These are phyloP conservation scores for Moesziomyces aphidis DNA, from an alignment of 1,284 basidiomycete species.

Conservation along the genomic window DNA sequence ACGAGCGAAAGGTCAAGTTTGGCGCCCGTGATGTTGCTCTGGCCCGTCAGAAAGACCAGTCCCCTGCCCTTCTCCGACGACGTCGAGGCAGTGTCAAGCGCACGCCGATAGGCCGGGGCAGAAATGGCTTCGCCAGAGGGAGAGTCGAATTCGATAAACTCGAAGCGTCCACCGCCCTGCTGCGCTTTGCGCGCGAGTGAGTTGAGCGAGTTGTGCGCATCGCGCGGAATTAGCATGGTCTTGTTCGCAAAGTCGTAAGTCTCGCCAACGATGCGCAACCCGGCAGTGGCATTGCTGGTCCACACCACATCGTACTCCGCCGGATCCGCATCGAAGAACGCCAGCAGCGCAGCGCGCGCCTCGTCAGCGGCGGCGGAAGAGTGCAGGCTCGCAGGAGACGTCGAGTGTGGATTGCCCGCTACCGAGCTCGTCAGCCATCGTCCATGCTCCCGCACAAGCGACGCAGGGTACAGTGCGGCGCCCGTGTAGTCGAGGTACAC, in stretches of 20 bases:
- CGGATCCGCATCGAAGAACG: slow-evolving; percentile 27
- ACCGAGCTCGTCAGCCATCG: slow-evolving; percentile 4
- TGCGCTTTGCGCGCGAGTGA: slow-evolving; percentile 7
- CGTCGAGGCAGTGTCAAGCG: not conserved
- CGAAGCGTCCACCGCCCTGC: slow-evolving; percentile 2
- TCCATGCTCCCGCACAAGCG: slow-evolving; percentile 1
- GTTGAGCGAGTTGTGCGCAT: slow-evolving; percentile 40
- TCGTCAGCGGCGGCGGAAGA: slow-evolving; percentile 1
- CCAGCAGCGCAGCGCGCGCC: slow-evolving; percentile 10
- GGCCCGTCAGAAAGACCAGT: slow-evolving; percentile 29
- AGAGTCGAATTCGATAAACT: slow-evolving; percentile 26
- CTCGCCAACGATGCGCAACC: slow-evolving; percentile 24
- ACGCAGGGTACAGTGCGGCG: slow-evolving; percentile 3
- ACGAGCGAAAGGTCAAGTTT: slow-evolving; percentile 19
- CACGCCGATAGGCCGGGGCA: not conserved
- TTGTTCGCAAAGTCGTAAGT: slow-evolving; percentile 13
- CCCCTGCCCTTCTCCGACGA: slow-evolving; percentile 4
- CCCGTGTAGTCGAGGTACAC: slow-evolving; percentile 44
- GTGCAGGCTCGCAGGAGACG: slow-evolving; percentile 11
- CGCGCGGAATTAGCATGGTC: slow-evolving; percentile 19
- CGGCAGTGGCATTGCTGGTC: slow-evolving; percentile 26
- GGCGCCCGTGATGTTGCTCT: slow-evolving; percentile 32
- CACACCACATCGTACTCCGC: slow-evolving; percentile 32
- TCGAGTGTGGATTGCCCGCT: slow-evolving; percentile 32
- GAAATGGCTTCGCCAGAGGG: slow-evolving; percentile 3